Percentiles rank a stretch among this genome's conserved stretches.
These are phyloP conservation scores for Linnemannia zychae DNA, from an alignment of 192 early-diverging fungal species.

Conservation along the genomic window DNA sequence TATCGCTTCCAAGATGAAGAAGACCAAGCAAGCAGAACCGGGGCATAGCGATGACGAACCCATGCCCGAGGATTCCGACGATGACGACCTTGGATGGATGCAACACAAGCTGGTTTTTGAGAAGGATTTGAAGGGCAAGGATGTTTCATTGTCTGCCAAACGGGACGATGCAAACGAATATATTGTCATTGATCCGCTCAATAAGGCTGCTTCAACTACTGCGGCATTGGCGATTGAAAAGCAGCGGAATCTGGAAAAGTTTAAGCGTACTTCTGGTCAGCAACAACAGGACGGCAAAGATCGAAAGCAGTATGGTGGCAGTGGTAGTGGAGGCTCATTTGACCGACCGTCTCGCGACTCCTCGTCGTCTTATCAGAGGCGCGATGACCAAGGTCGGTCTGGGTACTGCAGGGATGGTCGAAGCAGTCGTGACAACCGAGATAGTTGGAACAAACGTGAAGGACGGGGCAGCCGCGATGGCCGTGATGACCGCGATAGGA, in stretches of 20 bases:
- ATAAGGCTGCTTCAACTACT: conserved; percentile 38
- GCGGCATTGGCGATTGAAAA: conserved; percentile 50
- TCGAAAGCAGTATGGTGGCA: background rate
- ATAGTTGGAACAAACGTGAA: background rate
- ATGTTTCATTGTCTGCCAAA: conserved; percentile 61
- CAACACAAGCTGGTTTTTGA: conserved; percentile 81
- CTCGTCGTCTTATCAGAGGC: conserved; percentile 11
- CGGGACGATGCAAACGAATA: conserved; percentile 74
- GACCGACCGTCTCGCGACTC: conserved; percentile 15
- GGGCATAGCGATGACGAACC: conserved; percentile 47
- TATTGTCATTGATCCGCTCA: conserved; percentile 76
- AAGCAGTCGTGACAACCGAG: conserved; percentile 2
- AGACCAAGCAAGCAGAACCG: conserved; percentile 24
- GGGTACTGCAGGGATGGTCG: background rate
- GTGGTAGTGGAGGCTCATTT: conserved; percentile 10
- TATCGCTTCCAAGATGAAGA: conserved; percentile 44
- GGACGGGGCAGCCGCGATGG: conserved; percentile 11
- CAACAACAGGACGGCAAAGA: background rate
- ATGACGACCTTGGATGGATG: conserved; percentile 80
- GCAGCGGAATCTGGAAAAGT: conserved; percentile 40
- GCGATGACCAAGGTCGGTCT: conserved; percentile 21
- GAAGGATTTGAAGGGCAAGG: conserved; percentile 75
- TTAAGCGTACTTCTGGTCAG: background rate
- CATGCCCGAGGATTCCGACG: conserved; percentile 40
- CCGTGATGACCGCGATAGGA: background rate